These are phyloP conservation scores for Ascochyta viciae-villosae DNA, from an alignment of 2,329 filamentous ascomycete genomes.

Conservation along the genomic window DNA sequence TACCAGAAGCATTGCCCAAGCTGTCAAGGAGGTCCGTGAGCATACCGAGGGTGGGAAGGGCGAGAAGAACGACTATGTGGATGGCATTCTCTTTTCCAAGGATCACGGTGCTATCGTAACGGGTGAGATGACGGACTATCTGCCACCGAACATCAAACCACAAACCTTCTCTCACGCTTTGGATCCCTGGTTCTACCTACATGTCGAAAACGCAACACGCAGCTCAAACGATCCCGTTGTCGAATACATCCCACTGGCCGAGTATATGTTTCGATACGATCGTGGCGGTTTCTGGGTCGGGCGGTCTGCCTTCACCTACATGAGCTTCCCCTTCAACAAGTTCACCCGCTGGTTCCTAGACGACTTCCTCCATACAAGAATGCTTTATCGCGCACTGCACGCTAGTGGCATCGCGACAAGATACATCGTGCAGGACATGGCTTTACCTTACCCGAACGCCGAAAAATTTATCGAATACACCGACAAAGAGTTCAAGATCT, in stretches of 20 bases:
- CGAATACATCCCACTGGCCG: slow-evolving; percentile 67
- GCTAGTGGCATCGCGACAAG: slow-evolving; percentile 65
- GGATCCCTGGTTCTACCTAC: slow-evolving; percentile 62
- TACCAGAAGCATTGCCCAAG: slow-evolving; percentile 51
- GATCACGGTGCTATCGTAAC: slow-evolving; percentile 54
- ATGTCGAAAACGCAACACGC: slow-evolving; percentile 52
- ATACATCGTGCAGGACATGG: slow-evolving; percentile 71
- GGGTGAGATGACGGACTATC: slow-evolving; percentile 52
- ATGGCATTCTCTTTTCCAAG: slow-evolving; percentile 58
- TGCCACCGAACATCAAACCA: slow-evolving; percentile 36
- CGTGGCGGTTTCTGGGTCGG: slow-evolving; percentile 74
- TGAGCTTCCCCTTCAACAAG: slow-evolving; percentile 69
- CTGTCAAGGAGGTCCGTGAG: slow-evolving; percentile 50
- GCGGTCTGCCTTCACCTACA: slow-evolving; percentile 68
- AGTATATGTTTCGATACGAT: slow-evolving; percentile 77
- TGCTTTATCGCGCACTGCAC: slow-evolving; percentile 71
- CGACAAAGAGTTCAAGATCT: slow-evolving; percentile 51
- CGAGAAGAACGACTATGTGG: slow-evolving; percentile 54
- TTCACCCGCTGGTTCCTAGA: slow-evolving; percentile 68
- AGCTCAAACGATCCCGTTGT: slow-evolving; percentile 41
- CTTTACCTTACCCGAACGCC: slow-evolving; percentile 53
- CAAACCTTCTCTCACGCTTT: slow-evolving; percentile 52
- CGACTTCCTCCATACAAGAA: slow-evolving; percentile 67
- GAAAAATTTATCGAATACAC: slow-evolving; percentile 55
- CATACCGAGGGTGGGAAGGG: slow-evolving; percentile 46